A percentile compares a stretch with the other conserved stretches of the same genome.
Evolutionary conservation across 2,329 filamentous ascomycete genomes (phyloP).

Genomic region (Purpureocillium lavendulum): DNA sequence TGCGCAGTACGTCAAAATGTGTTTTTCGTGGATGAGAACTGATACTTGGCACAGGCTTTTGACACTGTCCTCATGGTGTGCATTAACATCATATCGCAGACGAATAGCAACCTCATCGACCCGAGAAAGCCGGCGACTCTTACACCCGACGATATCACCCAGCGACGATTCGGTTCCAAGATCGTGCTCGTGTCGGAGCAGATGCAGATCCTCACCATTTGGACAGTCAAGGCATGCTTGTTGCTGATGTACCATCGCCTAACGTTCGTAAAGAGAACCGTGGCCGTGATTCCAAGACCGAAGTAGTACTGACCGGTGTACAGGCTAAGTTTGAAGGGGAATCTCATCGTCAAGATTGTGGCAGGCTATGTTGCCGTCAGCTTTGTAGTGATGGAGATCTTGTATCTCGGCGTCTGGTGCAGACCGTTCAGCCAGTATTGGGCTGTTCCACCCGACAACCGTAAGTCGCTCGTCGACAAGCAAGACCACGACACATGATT

Average conservation of each 20-base stretch:
- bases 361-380: slow-evolving; percentile 36
- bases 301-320: background rate
- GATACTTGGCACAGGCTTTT: slow-evolving; percentile 19
- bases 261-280: slow-evolving; percentile 27
- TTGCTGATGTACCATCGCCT: slow-evolving; percentile 49
- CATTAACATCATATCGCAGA: slow-evolving; percentile 46
- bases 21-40: too few relatives aligned
- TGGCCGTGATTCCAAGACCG: background rate
- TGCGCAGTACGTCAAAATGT: too few relatives aligned
- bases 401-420: slow-evolving; percentile 45
- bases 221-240: slow-evolving; percentile 47
- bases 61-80: slow-evolving; percentile 47
- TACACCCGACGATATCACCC: slow-evolving; percentile 34
- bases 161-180: slow-evolving; percentile 46
- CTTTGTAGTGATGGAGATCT: slow-evolving; percentile 41
- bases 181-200: slow-evolving; percentile 54
- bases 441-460: slow-evolving; percentile 43
- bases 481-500: slow-evolving; percentile 6
- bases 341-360: slow-evolving; percentile 38
- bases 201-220: slow-evolving; percentile 51
- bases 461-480: slow-evolving; percentile 16
- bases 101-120: slow-evolving; percentile 52
- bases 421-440: slow-evolving; percentile 48
- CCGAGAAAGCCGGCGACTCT: slow-evolving; percentile 27
- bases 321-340: slow-evolving; percentile 38